Evolutionary conservation across 495 filamentous ascomycete genomes (phyloP), one percentile per base, ranked within the genome.

Genomic region (Tuber indicum): DNA sequence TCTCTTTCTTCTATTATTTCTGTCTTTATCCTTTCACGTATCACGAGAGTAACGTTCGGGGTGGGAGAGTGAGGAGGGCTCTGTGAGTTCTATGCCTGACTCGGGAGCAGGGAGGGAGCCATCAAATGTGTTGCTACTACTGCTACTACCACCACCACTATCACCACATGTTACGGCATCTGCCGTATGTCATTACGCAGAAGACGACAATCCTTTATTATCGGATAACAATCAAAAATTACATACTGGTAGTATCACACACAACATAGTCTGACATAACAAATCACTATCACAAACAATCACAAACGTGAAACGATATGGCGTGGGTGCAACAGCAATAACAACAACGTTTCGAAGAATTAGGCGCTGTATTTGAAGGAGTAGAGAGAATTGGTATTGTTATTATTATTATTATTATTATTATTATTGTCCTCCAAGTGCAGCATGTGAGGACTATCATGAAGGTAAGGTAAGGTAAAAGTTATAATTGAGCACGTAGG

Each of bases 231-330:
- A 17, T 36, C 1, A 12, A 66, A 32, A 66, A 19, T 66, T 26
- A 36, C 58, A 10, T 5, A 41, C 39, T 41, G 39, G 39, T 41
- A n/a, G 9, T 62, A 62, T 62, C 52, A 62, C 52, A 62, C n/a
- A 58, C 23, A 62, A n/a, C n/a, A 26, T 9, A 62, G 12, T n/a
- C 5, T n/a, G 52, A 26, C 52, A 32, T 62, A 32, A 32, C 58
- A 16, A 17, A 17, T 66, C 58, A 66, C 58, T 66, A 66, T 36
- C 58, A 66, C 58, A 66, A 66, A 66, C 49, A 52, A 62, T 62
- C 52, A 62, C 58, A 66, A 17, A 66, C 7, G 58, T 66, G 58
- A 66, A 36, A 66, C 58, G 26, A 14, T 12, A 16, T 66, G 58
- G 58, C 58, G 58, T 23, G 52, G 49, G n/a, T 66, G 26, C 26